Conservation (phyloP, 192 early-diverging fungal genomes). For the Backusella parvicylindrica region DNA sequence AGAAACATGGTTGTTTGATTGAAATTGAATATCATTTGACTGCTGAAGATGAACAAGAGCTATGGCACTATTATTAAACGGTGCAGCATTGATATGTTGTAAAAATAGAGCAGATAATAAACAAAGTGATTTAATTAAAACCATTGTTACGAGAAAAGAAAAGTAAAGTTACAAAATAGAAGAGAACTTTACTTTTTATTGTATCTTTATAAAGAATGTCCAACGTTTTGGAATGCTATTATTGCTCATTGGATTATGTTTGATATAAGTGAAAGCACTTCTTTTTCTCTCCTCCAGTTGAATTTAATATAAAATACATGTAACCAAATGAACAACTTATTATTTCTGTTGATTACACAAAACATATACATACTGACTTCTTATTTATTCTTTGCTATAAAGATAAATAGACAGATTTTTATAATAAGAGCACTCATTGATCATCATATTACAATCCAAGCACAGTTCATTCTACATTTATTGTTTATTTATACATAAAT, state of each 20-base stretch:
- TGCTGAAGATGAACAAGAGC: background rate
- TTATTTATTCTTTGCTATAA: too few relatives aligned
- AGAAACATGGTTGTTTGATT: background rate
- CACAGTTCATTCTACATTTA: background rate
- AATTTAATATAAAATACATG: background rate
- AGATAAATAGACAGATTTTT: background rate
- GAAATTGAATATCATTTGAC: background rate
- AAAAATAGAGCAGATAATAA: background rate
- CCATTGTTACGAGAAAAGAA: background rate
- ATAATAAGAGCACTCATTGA: background rate
- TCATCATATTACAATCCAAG: background rate
- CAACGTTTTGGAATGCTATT: background rate
- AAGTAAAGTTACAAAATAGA: background rate
- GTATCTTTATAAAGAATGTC: background rate
- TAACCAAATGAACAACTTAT: background rate
- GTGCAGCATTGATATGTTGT: background rate
- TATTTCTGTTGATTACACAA: background rate
- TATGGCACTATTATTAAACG: background rate
- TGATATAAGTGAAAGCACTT: background rate
- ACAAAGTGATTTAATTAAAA: background rate
- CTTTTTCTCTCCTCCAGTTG: background rate
- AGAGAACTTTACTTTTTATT: background rate
- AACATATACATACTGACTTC: background rate
- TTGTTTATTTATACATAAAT: background rate
- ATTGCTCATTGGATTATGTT: background rate